Evolutionary conservation across 202 grass and related monocot genomes (phyloP), one percentile per base, ranked within the genome.

Genomic region (Panicum virgatum): DNA sequence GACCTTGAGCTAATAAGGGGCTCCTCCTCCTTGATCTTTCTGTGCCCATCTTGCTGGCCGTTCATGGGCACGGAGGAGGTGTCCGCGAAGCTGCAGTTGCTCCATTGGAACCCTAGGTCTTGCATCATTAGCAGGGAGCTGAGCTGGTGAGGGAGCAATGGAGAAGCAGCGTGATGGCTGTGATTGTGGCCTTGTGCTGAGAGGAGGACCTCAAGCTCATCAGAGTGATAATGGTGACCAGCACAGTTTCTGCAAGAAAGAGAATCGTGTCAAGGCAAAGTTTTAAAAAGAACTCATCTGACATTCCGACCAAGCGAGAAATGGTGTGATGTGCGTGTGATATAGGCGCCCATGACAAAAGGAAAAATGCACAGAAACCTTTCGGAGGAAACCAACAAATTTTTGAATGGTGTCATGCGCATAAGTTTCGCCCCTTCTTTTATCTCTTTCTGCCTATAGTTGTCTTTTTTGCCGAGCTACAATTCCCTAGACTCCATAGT

Each of bases 91-190:
- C 78, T 37, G 72, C 70, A 69, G 78, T 57, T 88, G 87, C 72
- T 87, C 89, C 88, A 92, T 82, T 90, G 92, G 90, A 95, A 83
- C 84, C 89, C 96, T 93, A 98, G 76, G 23, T 98, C 87, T 83
- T 93, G 96, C 79, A 91, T 90, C 90, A 90, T 85, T 6, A 88
- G 57, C 62, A 86, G 43, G 14, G 86, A 86, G 84, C 76, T 91
- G 25, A 86, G 81, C 60, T 86, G 86, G 79, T 58, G 76, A 86
- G 73, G 62, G 46, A 54, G 60, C 48, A 51, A 18, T 48, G 79
- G 29, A 56, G 60, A 47, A 56, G 74, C 22, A 50, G 50, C 34
- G 19, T 82, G 27, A 23, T 89, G 83, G 51, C 76, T 77, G 40
- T 80, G 63, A 40, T 29, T 39, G 44, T 86, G 86, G 47, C 78